phyloP scores from a whole-genome alignment of 345 rosid species.

The Aquilaria yunnanensis region DNA sequence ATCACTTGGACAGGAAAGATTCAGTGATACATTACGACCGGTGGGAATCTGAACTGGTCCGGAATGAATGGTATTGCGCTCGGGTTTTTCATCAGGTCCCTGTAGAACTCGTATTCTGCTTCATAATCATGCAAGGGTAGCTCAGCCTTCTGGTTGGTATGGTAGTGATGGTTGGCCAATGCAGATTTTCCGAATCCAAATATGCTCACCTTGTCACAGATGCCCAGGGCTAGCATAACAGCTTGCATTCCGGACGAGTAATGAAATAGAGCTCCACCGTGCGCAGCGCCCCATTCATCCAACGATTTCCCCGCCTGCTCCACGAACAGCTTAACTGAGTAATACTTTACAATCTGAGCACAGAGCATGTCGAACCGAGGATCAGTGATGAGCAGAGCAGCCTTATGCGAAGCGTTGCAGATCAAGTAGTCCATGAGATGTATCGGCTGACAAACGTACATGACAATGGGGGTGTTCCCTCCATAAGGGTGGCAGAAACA shows the following conservation, averaged over 20 bases:
- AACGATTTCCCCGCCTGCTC: conserved; percentile 41
- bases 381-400: conserved; percentile 69
- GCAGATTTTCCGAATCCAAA: conserved; percentile 83
- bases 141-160: conserved; percentile 85
- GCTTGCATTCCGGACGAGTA: conserved; percentile 97
- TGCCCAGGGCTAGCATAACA: conserved; percentile 68
- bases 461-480: conserved; percentile 45
- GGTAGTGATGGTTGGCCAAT: conserved; percentile 74
- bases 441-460: conserved; percentile 83
- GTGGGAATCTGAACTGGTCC: conserved; percentile 54
- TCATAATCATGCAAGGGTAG: conserved; percentile 74
- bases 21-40: conserved; percentile 56
- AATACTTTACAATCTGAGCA: conserved; percentile 71
- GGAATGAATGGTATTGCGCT: conserved; percentile 68
- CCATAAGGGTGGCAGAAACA: conserved; percentile 93
- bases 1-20: conserved; percentile 10
- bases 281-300: conserved; percentile 56
- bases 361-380: conserved; percentile 79
- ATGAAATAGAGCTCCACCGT: conserved; percentile 77
- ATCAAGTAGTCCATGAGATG: conserved; percentile 75
- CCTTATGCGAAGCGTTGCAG: conserved; percentile 51
- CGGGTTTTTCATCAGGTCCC: conserved; percentile 48
- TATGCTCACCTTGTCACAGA: conserved; percentile 71
- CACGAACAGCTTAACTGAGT: conserved; percentile 59
- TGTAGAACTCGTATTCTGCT: conserved; percentile 73